Evolutionary conservation across 2,329 filamentous ascomycete species (phyloP).

Genomic region (Fusarium sp.): DNA sequence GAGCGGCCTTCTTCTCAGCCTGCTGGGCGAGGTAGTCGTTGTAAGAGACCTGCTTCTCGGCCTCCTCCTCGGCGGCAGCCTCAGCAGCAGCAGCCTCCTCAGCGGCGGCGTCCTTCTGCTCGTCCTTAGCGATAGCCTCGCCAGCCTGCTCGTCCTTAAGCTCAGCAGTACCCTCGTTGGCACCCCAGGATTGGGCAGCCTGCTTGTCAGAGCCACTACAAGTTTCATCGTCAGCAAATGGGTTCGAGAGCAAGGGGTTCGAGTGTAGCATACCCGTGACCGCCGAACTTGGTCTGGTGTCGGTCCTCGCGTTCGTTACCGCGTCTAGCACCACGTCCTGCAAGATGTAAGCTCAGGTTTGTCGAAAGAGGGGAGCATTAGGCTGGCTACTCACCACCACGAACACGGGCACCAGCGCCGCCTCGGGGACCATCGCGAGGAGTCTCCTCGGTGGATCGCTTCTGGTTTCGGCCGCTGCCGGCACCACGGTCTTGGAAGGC

Average conservation of each 20-base stretch:
- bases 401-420: conserved; percentile 73
- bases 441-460: conserved; percentile 79
- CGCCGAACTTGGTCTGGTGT: conserved; percentile 61
- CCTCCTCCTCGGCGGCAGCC: conserved; percentile 65
- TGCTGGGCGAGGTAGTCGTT: conserved; percentile 83
- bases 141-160: conserved; percentile 92
- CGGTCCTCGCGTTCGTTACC: conserved; percentile 69
- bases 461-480: conserved; percentile 85
- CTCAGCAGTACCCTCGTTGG: conserved; percentile 83
- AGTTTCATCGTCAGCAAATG: conserved; percentile 45
- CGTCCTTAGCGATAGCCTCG: conserved; percentile 87
- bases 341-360: conserved; percentile 14
- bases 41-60: conserved; percentile 90
- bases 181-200: conserved; percentile 90
- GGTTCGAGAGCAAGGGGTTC: not conserved
- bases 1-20: conserved; percentile 80
- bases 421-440: conserved; percentile 69
- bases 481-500: conserved; percentile 91
- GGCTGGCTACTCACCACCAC: conserved; percentile 63
- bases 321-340: conserved; percentile 68
- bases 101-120: conserved; percentile 77
- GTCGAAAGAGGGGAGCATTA: not conserved
- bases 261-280: conserved; percentile 59
- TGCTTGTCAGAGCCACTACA: conserved; percentile 85
- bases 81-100: conserved; percentile 65